Evolutionary conservation across 805 yeast species (phyloP), one percentile per base, ranked within the genome.

Genomic region (Saccharomycopsis sp.): DNA sequence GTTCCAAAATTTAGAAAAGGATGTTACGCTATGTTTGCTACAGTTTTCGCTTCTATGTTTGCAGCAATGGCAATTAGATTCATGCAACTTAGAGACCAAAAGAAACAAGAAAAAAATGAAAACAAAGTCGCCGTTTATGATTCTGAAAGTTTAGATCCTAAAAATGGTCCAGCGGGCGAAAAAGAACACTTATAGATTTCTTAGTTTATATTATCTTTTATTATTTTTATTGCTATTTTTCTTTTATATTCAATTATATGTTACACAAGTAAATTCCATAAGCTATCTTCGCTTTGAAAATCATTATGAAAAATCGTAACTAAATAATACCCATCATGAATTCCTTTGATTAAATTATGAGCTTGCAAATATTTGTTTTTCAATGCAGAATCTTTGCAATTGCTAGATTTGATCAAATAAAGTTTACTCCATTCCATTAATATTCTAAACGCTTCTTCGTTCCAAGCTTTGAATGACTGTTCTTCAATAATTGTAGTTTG

Each of bases 401-500:
- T 38, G 22, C 47, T 50, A 41, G 46, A 44, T 17, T 39, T 32
- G 9, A 47, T 23, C 52, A 78, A 74, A 60, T 88, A 93, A 45
- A 93, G 69, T 52, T 81, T 72, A 39, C 83, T 84, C 99, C 99
- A 93, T 60, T 89, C 95, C 33, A 70, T 64, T 93, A 97, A 85
- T 49, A 93, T 83, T 46, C 77, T 72, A 63, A 87, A 93, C 0
- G 96, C 95, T 61, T 93, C 99, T 56, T 89, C 97, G 54, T 82
- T 77, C 98, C 98, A 93, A 0, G 96, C 96, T 53, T 76, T 75
- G 67, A 93, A 90, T 1, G 97, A 86, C 55, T 88, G 96, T 54
- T 79, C 84, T 58, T 89, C 96, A 45, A 93, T 80, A 50, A 89
- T 82, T 0, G 98, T 93, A 0, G 97, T 85, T 62, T 89, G 97